A percentile compares a stretch with the other conserved stretches of the same genome.
These are phyloP conservation scores for Erythrophleum ivorense DNA, from an alignment of 331 rosid genomes.

Conservation along the genomic window DNA sequence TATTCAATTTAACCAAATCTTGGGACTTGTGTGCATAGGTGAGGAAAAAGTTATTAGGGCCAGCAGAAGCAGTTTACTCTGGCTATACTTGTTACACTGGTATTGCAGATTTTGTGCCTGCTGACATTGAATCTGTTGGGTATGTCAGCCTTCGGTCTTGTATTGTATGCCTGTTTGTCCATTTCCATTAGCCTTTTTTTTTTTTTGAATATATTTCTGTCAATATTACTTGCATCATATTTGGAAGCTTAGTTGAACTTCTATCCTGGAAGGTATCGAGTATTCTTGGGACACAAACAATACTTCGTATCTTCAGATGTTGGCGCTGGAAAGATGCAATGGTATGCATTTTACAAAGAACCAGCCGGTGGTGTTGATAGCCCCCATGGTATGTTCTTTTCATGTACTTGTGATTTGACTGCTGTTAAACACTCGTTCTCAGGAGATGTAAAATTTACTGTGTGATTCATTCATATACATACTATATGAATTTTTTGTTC, in stretches of 20 bases:
- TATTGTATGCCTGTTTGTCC: slow-evolving; percentile 15
- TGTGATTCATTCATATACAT: slow-evolving; percentile 6
- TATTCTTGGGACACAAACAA: slow-evolving; percentile 97
- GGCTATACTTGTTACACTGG: slow-evolving; percentile 98
- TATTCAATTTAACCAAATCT: slow-evolving; percentile 10
- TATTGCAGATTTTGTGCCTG: slow-evolving; percentile 89
- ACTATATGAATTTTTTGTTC: slow-evolving; percentile 1
- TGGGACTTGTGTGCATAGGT: slow-evolving; percentile 60
- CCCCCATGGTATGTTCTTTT: slow-evolving; percentile 59
- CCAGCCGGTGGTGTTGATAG: slow-evolving; percentile 78
- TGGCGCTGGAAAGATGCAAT: slow-evolving; percentile 98
- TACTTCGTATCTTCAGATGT: slow-evolving; percentile 98
- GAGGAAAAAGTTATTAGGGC: slow-evolving; percentile 78
- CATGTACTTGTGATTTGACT: slow-evolving; percentile 12
- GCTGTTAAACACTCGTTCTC: background rate
- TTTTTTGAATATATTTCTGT: slow-evolving; percentile 6
- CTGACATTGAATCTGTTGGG: slow-evolving; percentile 96
- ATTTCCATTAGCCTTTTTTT: slow-evolving; percentile 10
- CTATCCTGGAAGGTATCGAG: slow-evolving; percentile 84
- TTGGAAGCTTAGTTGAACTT: slow-evolving; percentile 45
- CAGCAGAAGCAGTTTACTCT: slow-evolving; percentile 71
- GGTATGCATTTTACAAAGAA: slow-evolving; percentile 96
- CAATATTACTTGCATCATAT: slow-evolving; percentile 7
- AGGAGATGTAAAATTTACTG: background rate
- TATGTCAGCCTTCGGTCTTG: slow-evolving; percentile 41